phyloP scores from a whole-genome alignment of 441 rosid species.

The Hura crepitans region DNA sequence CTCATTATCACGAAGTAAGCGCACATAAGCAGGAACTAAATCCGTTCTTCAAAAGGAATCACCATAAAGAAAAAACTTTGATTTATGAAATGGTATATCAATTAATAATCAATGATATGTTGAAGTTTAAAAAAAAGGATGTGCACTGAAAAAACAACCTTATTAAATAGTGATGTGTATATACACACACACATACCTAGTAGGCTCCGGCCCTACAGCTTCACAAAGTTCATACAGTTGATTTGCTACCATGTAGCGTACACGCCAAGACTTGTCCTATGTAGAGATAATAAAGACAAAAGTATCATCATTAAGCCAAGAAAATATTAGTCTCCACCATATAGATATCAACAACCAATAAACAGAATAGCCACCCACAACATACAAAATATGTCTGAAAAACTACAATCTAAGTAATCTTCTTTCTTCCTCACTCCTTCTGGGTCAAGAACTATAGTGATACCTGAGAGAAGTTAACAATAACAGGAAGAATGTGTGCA shows the following conservation, averaged over 20 bases:
- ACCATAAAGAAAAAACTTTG: constrained; percentile 1
- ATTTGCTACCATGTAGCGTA: constrained; percentile 96
- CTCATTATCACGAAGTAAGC: constrained; percentile 86
- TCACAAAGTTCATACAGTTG: constrained; percentile 91
- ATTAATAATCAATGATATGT: constrained; percentile 5
- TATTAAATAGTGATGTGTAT: constrained; percentile 1
- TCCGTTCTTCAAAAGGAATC: constrained; percentile 47
- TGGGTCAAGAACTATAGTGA: background rate
- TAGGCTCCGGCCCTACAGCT: constrained; percentile 92
- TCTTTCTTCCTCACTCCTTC: background rate
- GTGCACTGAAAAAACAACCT: background rate
- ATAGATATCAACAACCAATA: background rate
- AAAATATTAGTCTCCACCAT: background rate
- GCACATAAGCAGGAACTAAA: constrained; percentile 90
- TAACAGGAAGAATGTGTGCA: constrained; percentile 75
- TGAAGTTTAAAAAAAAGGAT: background rate
- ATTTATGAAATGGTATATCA: background rate
- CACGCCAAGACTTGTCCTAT: constrained; percentile 99
- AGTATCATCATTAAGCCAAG: background rate
- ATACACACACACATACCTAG: constrained; percentile 42
- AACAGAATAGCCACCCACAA: background rate
- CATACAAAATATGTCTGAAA: background rate
- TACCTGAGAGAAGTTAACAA: constrained; percentile 92
- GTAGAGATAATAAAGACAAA: background rate
- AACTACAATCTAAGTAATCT: background rate